A percentile compares a stretch with the other conserved stretches of the same genome.
phyloP scores from a whole-genome alignment of 495 filamentous ascomycete genomes.

The Neurospora africana region DNA sequence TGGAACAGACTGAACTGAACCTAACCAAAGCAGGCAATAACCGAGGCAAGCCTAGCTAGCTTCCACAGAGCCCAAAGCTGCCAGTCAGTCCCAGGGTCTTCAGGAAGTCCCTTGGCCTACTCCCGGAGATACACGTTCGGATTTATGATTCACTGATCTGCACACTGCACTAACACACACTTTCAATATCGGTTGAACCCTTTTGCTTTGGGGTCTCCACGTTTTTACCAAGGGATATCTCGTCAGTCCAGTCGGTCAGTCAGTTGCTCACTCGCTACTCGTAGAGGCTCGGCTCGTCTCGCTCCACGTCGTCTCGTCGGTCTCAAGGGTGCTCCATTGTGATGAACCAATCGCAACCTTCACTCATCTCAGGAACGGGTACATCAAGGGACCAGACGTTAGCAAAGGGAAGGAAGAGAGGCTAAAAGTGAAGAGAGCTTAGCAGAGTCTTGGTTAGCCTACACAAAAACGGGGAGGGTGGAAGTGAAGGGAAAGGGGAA shows the following conservation, averaged over 20 bases:
- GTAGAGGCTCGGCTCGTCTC: neutral
- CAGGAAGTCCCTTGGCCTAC: neutral
- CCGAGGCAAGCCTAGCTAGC: neutral
- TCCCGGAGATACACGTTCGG: neutral
- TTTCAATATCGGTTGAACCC: neutral
- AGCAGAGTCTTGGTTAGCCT: neutral
- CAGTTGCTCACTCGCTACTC: neutral
- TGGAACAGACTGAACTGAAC: neutral
- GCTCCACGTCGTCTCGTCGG: neutral
- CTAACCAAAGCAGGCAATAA: neutral
- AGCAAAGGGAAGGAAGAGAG: neutral
- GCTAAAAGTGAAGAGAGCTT: neutral
- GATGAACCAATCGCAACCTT: neutral
- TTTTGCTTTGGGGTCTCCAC: neutral
- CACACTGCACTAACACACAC: neutral
- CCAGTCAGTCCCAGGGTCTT: neutral
- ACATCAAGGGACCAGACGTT: neutral
- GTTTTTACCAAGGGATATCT: neutral
- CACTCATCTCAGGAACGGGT: neutral
- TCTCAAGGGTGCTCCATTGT: neutral
- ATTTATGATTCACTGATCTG: neutral
- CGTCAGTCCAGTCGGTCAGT: neutral
- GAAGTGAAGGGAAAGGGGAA: neutral
- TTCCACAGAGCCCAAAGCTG: neutral
- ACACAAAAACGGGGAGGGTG: neutral